Conservation (phyloP, 192 early-diverging fungal genomes). For the Backusella tarrabulga region DNA sequence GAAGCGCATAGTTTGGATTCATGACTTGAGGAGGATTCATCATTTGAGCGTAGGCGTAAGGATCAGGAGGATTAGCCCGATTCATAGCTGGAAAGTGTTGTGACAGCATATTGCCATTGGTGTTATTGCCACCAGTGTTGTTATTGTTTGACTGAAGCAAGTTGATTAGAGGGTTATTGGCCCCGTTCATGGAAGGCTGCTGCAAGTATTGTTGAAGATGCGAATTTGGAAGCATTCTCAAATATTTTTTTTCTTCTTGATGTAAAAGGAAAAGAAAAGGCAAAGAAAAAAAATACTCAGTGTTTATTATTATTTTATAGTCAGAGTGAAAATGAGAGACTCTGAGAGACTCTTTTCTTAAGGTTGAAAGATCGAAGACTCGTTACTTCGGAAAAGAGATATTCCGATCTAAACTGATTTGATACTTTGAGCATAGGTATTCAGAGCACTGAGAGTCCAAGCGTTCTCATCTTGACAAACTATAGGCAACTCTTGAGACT, state of each 20-base stretch:
- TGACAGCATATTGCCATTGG: constrained; percentile 15
- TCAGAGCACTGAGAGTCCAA: too few relatives aligned
- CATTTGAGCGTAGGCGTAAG: constrained; percentile 10
- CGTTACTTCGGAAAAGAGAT: not conserved
- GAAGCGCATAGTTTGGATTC: constrained; percentile 3
- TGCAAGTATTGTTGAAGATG: constrained; percentile 50
- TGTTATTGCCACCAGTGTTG: not conserved
- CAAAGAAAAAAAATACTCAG: not conserved
- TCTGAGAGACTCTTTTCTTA: not conserved
- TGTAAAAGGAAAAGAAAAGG: not conserved
- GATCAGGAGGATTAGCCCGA: constrained; percentile 12
- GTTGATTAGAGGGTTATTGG: constrained; percentile 17
- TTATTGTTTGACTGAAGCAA: constrained; percentile 23
- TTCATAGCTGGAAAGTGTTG: constrained; percentile 30
- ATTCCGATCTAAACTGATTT: not conserved
- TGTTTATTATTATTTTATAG: not conserved
- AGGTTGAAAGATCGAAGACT: not conserved
- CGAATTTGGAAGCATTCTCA: constrained; percentile 30
- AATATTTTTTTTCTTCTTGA: not conserved
- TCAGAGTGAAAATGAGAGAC: not conserved
- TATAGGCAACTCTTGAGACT: too few relatives aligned
- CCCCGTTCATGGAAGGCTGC: constrained; percentile 22
- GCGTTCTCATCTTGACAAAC: too few relatives aligned
- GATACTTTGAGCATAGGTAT: too few relatives aligned
- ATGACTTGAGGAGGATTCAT: constrained; percentile 17